These are phyloP conservation scores for Penicillium carneum DNA, from an alignment of 2,329 filamentous ascomycete species.

Conservation along the genomic window DNA sequence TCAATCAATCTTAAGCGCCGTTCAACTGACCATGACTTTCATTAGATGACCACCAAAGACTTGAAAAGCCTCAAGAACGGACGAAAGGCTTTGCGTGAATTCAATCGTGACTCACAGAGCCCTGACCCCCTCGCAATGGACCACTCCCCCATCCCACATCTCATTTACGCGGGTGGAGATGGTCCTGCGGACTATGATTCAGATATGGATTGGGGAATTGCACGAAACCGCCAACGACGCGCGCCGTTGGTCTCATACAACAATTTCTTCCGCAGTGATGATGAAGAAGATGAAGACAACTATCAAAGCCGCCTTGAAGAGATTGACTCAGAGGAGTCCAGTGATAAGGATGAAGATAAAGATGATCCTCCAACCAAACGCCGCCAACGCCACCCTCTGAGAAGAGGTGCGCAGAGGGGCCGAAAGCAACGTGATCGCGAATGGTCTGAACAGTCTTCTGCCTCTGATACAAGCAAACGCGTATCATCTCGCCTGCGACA, in stretches of 20 bases:
- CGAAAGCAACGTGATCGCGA: background rate
- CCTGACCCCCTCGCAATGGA: constrained; percentile 18
- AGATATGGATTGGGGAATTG: constrained; percentile 4
- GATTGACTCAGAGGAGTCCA: background rate
- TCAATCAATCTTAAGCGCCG: constrained; percentile 14
- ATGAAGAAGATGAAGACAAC: background rate
- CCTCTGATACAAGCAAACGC: constrained; percentile 31
- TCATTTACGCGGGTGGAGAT: constrained; percentile 16
- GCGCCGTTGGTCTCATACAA: background rate
- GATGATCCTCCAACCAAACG: background rate
- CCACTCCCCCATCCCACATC: background rate
- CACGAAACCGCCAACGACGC: constrained; percentile 4
- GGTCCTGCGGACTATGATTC: constrained; percentile 18
- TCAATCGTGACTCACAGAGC: constrained; percentile 24
- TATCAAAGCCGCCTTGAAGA: background rate
- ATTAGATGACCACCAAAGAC: constrained; percentile 39
- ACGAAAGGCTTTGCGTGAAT: constrained; percentile 23
- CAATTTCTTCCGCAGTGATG: constrained; percentile 4
- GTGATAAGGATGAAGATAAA: constrained; percentile 8
- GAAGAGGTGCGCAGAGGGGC: constrained; percentile 7
- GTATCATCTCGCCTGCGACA: constrained; percentile 44
- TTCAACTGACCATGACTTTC: constrained; percentile 19
- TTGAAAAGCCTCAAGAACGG: constrained; percentile 44
- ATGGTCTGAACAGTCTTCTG: constrained; percentile 25
- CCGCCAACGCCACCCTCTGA: constrained; percentile 6